Evolutionary conservation across 257 asterid species (phyloP).

Genomic region (Fraxinus americana): DNA sequence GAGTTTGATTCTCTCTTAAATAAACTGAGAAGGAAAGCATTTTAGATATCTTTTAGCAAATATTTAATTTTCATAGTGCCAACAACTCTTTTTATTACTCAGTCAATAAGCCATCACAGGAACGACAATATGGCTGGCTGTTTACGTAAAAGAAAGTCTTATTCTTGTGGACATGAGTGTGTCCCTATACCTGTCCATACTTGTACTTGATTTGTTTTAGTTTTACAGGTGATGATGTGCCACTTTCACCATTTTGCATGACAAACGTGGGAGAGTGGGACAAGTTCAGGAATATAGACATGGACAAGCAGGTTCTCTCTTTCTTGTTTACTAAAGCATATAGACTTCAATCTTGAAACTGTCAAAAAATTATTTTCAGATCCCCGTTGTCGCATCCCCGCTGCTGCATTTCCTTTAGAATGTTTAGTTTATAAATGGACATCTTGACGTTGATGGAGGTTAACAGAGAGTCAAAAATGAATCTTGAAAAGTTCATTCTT

Average conservation of each 20-base stretch:
- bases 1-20: not conserved
- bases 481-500: not conserved
- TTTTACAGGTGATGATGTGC: conserved; percentile 83
- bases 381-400: not conserved
- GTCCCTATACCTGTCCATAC: not conserved
- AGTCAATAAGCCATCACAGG: not conserved
- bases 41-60: not conserved
- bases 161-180: not conserved
- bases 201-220: conserved; percentile 21
- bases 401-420: not conserved
- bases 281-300: conserved; percentile 82
- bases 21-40: not conserved
- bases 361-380: not conserved
- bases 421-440: not conserved
- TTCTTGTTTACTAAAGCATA: conserved; percentile 6
- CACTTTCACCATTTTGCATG: conserved; percentile 77
- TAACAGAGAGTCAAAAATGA: not conserved
- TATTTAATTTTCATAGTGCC: not conserved
- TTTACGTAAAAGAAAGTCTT: not conserved
- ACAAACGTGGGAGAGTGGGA: conserved; percentile 79
- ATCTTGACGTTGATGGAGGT: not conserved
- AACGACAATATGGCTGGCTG: not conserved
- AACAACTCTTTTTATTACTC: not conserved
- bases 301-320: conserved; percentile 84
- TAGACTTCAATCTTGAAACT: not conserved